Evolutionary conservation across 1,139 yeast genomes (phyloP).

Genomic region (Taphrina wiesneri): DNA sequence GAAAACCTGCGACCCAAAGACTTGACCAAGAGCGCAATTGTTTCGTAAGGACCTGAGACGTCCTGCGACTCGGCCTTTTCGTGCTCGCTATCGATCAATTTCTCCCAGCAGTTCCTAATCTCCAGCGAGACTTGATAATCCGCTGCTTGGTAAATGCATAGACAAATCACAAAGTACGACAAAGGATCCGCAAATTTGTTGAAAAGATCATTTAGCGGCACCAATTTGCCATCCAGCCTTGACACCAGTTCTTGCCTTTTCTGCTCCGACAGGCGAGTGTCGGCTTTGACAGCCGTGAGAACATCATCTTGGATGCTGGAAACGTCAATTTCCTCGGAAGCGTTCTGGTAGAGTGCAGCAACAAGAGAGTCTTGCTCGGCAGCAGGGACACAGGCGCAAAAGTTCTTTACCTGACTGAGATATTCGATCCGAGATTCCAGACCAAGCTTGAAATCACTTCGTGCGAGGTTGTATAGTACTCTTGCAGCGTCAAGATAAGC

Average conservation of each 20-base stretch:
- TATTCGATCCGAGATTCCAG: constrained; percentile 80
- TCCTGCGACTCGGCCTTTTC: constrained; percentile 46
- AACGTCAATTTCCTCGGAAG: constrained; percentile 81
- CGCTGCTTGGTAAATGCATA: constrained; percentile 74
- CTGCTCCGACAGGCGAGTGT: constrained; percentile 54
- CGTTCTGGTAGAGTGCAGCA: constrained; percentile 65
- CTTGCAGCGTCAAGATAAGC: constrained; percentile 80
- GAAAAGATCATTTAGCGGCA: constrained; percentile 74
- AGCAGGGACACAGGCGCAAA: constrained; percentile 62
- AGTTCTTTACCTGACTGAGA: constrained; percentile 88
- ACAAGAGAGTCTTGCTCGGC: constrained; percentile 56
- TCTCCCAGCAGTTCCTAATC: constrained; percentile 48
- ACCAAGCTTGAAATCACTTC: constrained; percentile 65
- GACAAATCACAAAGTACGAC: constrained; percentile 80
- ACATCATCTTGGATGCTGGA: constrained; percentile 87
- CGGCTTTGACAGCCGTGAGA: constrained; percentile 59
- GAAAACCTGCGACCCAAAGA: constrained; percentile 54
- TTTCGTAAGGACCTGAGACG: constrained; percentile 44
- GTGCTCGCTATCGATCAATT: constrained; percentile 44
- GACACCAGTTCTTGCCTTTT: constrained; percentile 54
- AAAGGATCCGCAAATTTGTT: constrained; percentile 85
- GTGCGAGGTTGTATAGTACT: constrained; percentile 71
- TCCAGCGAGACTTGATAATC: constrained; percentile 52
- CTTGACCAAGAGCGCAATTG: constrained; percentile 49
- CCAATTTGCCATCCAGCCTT: constrained; percentile 63